These are phyloP conservation scores for Emericellopsis terricola DNA, from an alignment of 495 filamentous ascomycete species.

Conservation along the genomic window DNA sequence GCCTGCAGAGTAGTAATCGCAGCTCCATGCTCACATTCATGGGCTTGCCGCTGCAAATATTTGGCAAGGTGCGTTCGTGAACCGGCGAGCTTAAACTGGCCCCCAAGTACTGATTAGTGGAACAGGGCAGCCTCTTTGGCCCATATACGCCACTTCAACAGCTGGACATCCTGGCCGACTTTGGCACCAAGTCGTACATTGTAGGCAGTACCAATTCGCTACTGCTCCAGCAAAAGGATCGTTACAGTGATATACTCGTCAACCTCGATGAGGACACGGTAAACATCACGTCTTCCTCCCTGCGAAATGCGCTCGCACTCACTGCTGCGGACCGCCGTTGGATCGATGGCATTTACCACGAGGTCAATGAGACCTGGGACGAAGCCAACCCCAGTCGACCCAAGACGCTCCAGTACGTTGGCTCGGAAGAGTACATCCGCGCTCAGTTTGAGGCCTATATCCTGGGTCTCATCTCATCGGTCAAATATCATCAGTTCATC, in stretches of 20 bases:
- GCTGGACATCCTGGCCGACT: conserved; percentile 82
- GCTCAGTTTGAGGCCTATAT: conserved; percentile 97
- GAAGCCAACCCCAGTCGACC: conserved; percentile 73
- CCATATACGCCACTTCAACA: conserved; percentile 95
- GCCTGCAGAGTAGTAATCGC: conserved; percentile 79
- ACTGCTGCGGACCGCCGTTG: conserved; percentile 81
- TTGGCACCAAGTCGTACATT: conserved; percentile 91
- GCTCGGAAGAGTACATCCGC: conserved; percentile 94
- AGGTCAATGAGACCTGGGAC: conserved; percentile 93
- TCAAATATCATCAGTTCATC: conserved; percentile 78
- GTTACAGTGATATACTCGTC: conserved; percentile 94
- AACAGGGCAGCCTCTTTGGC: conserved; percentile 78
- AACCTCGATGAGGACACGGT: conserved; percentile 87
- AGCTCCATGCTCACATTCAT: conserved; percentile 81
- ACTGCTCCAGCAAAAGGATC: conserved; percentile 80
- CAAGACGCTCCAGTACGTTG: conserved; percentile 86
- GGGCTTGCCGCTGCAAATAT: conserved; percentile 87
- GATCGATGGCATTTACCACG: conserved; percentile 90
- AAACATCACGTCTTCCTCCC: conserved; percentile 60
- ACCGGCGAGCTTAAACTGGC: too few species aligned
- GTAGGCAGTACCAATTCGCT: conserved; percentile 94
- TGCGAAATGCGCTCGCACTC: conserved; percentile 60
- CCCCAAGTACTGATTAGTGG: background rate
- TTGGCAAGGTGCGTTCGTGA: conserved; percentile 66
- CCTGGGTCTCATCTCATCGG: conserved; percentile 67